Conservation (phyloP, 768 basidiomycete species). For the Trametes villosa region DNA sequence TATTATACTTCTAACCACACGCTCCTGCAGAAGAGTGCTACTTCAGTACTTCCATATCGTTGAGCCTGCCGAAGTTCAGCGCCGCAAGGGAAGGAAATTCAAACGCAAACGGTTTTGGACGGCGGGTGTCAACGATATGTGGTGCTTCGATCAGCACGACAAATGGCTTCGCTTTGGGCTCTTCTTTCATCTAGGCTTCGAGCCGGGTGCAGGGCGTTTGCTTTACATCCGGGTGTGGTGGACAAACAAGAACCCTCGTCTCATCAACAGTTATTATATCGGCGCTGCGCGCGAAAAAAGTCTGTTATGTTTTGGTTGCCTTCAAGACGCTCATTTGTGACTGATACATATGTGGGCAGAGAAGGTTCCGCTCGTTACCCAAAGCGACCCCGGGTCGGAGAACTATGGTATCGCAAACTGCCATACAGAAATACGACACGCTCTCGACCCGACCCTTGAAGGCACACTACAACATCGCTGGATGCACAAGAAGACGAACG, state of each 20-base stretch:
- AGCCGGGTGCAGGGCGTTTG: constrained; percentile 40
- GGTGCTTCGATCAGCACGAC: constrained; percentile 49
- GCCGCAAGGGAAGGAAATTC: constrained; percentile 8
- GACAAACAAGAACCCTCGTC: constrained; percentile 35
- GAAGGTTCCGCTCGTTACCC: constrained; percentile 41
- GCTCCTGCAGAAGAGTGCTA: neutral
- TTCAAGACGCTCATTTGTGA: neutral
- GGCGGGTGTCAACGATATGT: constrained; percentile 47
- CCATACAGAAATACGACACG: constrained; percentile 45
- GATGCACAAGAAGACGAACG: constrained; percentile 41
- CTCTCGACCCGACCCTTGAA: constrained; percentile 39
- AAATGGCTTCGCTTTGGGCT: constrained; percentile 49
- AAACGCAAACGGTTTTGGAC: constrained; percentile 39
- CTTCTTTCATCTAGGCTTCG: constrained; percentile 40
- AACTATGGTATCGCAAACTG: constrained; percentile 52
- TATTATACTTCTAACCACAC: neutral
- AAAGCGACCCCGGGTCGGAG: constrained; percentile 48
- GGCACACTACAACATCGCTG: constrained; percentile 24
- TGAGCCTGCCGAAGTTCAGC: neutral
- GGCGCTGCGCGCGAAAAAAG: constrained; percentile 26
- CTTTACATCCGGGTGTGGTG: constrained; percentile 49
- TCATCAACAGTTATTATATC: constrained; percentile 41
- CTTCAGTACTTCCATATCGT: neutral
- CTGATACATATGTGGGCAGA: neutral
- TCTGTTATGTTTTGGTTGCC: constrained; percentile 23